A percentile compares a stretch with the other conserved stretches of the same genome.
phyloP scores from a whole-genome alignment of 371 early-diverging fungal species.

The Mucor lusitanicus region DNA sequence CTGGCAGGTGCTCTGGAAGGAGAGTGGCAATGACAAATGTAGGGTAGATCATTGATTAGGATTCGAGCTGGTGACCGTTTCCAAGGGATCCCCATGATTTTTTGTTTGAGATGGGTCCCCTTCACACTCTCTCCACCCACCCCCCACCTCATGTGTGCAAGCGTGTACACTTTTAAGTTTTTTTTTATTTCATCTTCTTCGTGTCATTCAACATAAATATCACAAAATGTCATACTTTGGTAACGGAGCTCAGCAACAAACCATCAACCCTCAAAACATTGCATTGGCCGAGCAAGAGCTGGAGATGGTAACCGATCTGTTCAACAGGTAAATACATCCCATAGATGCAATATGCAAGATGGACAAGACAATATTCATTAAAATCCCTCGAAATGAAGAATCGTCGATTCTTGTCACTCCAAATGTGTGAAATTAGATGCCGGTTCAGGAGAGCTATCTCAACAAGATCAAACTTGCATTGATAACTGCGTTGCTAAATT shows the following conservation, averaged over 20 bases:
- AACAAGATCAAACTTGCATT: conserved; percentile 92
- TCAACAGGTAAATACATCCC: conserved; percentile 74
- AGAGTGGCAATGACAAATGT: not conserved
- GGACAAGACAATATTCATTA: conserved; percentile 78
- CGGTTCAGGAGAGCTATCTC: conserved; percentile 84
- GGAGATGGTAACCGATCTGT: conserved; percentile 83
- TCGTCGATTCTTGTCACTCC: conserved; percentile 78
- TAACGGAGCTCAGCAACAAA: conserved; percentile 35
- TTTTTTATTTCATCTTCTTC: not conserved
- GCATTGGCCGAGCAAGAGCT: conserved; percentile 85
- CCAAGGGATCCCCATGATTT: not conserved
- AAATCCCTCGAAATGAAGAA: conserved; percentile 66
- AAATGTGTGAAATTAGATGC: conserved; percentile 79
- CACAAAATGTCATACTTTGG: conserved; percentile 51
- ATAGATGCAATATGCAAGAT: conserved; percentile 71
- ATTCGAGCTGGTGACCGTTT: not conserved
- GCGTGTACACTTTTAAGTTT: not conserved
- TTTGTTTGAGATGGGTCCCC: not conserved
- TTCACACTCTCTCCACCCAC: not conserved
- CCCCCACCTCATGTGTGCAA: not conserved
- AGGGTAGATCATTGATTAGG: not conserved
- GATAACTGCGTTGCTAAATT: conserved; percentile 90
- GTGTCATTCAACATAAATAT: not conserved
- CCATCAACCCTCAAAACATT: conserved; percentile 73
- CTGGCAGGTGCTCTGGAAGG: not conserved